phyloP scores from a whole-genome alignment of 1,139 yeast species.

The Meyerozyma smithsonii region DNA sequence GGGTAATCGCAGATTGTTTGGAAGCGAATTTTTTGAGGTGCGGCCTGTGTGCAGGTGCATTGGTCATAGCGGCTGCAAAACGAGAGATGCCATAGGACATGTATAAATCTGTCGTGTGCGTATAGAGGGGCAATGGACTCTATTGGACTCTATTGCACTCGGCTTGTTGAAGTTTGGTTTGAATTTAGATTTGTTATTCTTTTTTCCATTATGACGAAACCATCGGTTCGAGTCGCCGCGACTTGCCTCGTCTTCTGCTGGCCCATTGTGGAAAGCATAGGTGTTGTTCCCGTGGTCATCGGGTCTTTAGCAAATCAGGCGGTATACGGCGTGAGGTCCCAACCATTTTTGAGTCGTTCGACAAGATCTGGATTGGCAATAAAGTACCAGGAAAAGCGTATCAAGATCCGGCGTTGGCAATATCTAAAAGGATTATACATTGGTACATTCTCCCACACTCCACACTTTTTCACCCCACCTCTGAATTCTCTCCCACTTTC shows the following conservation, averaged over 20 bases:
- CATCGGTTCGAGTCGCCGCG: too few species aligned
- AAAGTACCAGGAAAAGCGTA: constrained; percentile 10
- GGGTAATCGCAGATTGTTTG: neutral
- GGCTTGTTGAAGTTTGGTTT: too few species aligned
- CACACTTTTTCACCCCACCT: too few species aligned
- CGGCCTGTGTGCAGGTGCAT: neutral
- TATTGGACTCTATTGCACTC: too few species aligned
- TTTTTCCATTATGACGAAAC: too few species aligned
- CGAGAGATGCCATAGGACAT: too few species aligned
- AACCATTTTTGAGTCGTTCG: constrained; percentile 11
- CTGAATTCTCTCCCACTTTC: too few species aligned
- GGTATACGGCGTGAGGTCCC: constrained; percentile 8
- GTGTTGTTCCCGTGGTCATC: constrained; percentile 9
- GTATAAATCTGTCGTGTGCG: too few species aligned
- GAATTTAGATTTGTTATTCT: too few species aligned
- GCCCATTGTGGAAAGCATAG: constrained; percentile 3
- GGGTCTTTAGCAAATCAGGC: constrained; percentile 6
- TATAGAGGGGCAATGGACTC: too few species aligned
- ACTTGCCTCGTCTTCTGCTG: neutral
- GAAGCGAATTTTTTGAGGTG: neutral
- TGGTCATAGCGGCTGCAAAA: neutral
- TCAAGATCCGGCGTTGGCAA: constrained; percentile 6
- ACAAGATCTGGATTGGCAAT: constrained; percentile 16
- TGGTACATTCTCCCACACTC: too few species aligned
- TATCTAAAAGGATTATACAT: constrained; percentile 2